Evolutionary conservation across 768 basidiomycete genomes (phyloP).

Genomic region (Guyanaporus albipodus): DNA sequence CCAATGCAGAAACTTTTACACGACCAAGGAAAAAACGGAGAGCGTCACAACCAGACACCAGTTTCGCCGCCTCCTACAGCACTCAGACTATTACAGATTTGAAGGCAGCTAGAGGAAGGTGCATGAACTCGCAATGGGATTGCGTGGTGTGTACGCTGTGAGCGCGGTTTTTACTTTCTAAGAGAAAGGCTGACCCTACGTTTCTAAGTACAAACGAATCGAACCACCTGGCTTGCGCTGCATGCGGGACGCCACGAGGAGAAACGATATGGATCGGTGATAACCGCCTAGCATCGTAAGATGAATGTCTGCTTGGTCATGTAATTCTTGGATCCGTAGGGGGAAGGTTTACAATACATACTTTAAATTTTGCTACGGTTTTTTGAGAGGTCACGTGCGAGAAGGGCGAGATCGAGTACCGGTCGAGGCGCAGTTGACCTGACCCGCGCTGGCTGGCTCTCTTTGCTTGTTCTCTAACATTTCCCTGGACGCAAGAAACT

Average conservation of each 20-base stretch:
- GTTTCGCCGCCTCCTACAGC: background rate
- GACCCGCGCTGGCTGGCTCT: background rate
- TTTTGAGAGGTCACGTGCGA: conserved; percentile 18
- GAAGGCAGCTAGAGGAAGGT: conserved; percentile 35
- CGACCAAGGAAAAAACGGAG: conserved; percentile 20
- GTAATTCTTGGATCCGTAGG: too few species aligned
- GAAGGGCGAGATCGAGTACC: background rate
- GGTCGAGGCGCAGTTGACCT: background rate
- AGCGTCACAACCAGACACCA: conserved; percentile 17
- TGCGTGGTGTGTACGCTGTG: conserved; percentile 66
- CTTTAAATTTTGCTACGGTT: too few species aligned
- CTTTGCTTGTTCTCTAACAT: background rate
- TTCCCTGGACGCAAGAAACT: too few species aligned
- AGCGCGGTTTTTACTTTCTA: conserved; percentile 21
- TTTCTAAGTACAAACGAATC: conserved; percentile 47
- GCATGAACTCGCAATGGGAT: conserved; percentile 40
- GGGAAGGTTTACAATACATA: too few species aligned
- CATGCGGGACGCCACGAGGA: conserved; percentile 53
- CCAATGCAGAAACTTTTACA: background rate
- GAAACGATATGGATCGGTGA: conserved; percentile 26
- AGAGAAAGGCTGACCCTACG: conserved; percentile 5
- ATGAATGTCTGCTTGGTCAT: too few species aligned
- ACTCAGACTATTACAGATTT: background rate
- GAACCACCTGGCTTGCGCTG: conserved; percentile 56
- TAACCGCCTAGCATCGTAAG: background rate